Base-by-base conservation (phyloP, 805 yeast species). In the Metschnikowia lunata region DNA sequence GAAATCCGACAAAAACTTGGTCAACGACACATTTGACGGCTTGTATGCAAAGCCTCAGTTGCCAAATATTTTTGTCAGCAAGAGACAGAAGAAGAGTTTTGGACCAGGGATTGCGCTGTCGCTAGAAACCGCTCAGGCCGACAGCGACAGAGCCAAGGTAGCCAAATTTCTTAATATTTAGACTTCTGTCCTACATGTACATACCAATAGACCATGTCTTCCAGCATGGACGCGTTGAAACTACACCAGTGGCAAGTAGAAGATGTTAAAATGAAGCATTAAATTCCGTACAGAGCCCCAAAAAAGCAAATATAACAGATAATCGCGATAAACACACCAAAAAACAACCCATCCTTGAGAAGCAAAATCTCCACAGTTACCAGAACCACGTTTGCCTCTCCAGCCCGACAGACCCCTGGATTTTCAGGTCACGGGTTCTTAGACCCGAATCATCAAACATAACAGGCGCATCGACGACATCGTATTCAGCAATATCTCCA, bases 21-120 rank as follows among this genome's bases (percentile, higher is more conserved):
- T 91, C 11, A 75, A 82, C 34, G 76, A 73, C 29, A 85, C 89
- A 1, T 88, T 83, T 58, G 88, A 76, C 36, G 97, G 97, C 18
- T 67, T 85, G 46, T 70, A 74, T 47, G 69, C 72, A 50, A 75
- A 51, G 62, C 80, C 64, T 43, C 51, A 52, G 28, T 59, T 69
- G 52, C 73, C 71, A 45, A 72, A 64, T 59, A 63, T 59, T 36
- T 75, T 62, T 55, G 66, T 67, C n/a, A 54, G 67, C 18, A 43
- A 54, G 15, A 51, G 51, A 10, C 43, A 53, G 43, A 61, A 65
- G 57, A 52, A 57, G 48, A 42, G 45, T 15, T 63, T 66, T 43
- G 59, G 59, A 29, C 48, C 46, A 10, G 50, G 43, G 11, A 47
- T 58, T 47, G 45, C 50, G 28, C 38, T 39, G 30, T 49, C 59